Evolutionary conservation across 176 grass and related monocot genomes (phyloP), one percentile per base, ranked within the genome.

Genomic region (Coix lacrymajobi): DNA sequence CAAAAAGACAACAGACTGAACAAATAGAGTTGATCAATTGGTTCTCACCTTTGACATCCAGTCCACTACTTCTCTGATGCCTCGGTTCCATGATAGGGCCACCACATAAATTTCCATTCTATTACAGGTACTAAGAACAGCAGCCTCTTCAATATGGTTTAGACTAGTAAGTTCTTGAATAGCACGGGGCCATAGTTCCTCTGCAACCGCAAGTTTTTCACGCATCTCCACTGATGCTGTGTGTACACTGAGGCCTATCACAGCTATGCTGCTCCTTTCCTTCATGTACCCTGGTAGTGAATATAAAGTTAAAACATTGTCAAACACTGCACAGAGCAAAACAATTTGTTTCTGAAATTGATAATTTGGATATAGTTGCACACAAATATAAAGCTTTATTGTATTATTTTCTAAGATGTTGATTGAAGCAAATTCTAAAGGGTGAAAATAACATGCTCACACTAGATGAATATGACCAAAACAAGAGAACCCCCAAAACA

Each of bases 31-130:
- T 60, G 16, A 64, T 80, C 14, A 64, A 80, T 77, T 36, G 16
- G 76, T 46, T 34, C 69, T 88, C 87, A 98, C 96, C 92, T 93
- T 98, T 79, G 96, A 74, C 92, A 98, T 98, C 96, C 96, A 98
- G 66, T 98, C 96, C 11, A 95, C 85, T 11, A 98, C 92, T 91
- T 98, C 96, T 88, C 91, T 91, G 51, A 98, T 98, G 66, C 96
- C 96, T 56, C 92, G 88, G 62, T 95, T 93, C 96, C 96, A 98
- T n/a, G 96, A 98, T 66, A 98, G 72, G 61, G 92, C 91, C 25
- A 98, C 92, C 58, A 95, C 91, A 77, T 95, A 98, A 69, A 98
- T 98, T 84, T 98, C 92, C 92, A 98, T 98, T 77, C 96, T 90
- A 61, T 98, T 98, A 78, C 96, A 98, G 20, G 96, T 98, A 83